Conservation (phyloP, 352 stramenopile genomes). For the Pythium diclinum region DNA sequence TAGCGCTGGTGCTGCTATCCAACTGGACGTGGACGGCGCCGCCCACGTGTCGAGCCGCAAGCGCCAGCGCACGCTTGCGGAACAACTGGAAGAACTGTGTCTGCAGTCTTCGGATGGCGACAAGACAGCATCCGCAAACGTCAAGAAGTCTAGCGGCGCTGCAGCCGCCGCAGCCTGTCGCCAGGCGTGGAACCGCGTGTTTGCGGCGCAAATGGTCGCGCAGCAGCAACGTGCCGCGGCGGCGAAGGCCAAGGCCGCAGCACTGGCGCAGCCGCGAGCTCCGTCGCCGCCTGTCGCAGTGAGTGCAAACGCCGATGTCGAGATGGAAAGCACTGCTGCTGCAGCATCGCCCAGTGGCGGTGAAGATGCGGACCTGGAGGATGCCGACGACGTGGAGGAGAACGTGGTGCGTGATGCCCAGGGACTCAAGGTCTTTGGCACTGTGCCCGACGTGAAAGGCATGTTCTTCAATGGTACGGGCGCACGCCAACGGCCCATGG, state of each 20-base stretch:
- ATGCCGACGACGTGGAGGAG: constrained; percentile 18
- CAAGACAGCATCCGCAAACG: background rate
- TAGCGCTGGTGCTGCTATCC: background rate
- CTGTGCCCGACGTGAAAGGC: constrained; percentile 33
- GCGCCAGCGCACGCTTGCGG: constrained; percentile 58
- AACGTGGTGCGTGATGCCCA: constrained; percentile 11
- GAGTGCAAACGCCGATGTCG: constrained; percentile 13
- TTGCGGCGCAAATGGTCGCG: constrained; percentile 18
- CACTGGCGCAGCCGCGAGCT: background rate
- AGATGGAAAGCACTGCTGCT: constrained; percentile 13
- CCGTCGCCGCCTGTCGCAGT: background rate
- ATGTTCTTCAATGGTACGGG: constrained; percentile 47
- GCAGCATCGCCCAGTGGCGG: constrained; percentile 7
- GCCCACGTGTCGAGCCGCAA: constrained; percentile 30
- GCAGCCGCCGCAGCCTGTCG: constrained; percentile 18
- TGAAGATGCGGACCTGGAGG: constrained; percentile 23
- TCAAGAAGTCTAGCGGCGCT: constrained; percentile 2
- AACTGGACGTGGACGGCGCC: background rate
- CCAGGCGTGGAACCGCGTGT: constrained; percentile 22
- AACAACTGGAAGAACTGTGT: constrained; percentile 56
- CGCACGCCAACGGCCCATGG: constrained; percentile 40
- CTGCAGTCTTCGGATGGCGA: constrained; percentile 20
- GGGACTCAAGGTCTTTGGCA: constrained; percentile 38
- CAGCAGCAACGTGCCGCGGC: constrained; percentile 16
- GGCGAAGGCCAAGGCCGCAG: constrained; percentile 2